These are phyloP conservation scores for Ceriops tagal DNA, from an alignment of 345 rosid genomes.

Conservation along the genomic window DNA sequence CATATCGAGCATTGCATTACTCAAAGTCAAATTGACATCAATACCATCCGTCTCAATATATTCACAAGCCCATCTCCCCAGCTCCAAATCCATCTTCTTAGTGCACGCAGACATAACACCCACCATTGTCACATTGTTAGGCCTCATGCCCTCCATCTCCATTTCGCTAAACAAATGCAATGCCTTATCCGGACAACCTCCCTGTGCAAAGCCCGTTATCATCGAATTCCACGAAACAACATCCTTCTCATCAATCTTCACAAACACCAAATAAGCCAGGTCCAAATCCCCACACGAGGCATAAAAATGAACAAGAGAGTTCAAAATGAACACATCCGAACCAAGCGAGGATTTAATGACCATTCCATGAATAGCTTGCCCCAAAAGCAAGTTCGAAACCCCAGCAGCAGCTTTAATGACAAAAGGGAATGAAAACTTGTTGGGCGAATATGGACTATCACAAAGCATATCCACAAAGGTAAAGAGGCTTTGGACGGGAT, in stretches of 20 bases:
- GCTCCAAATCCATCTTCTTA: slow-evolving; percentile 48
- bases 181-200: slow-evolving; percentile 53
- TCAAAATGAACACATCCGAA: slow-evolving; percentile 44
- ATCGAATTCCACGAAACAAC: slow-evolving; percentile 80
- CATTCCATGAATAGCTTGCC: slow-evolving; percentile 64
- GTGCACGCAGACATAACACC: slow-evolving; percentile 60
- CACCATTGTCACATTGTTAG: slow-evolving; percentile 66
- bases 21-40: slow-evolving; percentile 45
- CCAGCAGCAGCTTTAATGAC: slow-evolving; percentile 57
- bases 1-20: slow-evolving; percentile 73
- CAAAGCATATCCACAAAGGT: slow-evolving; percentile 47
- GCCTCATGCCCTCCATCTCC: slow-evolving; percentile 50
- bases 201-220: slow-evolving; percentile 58
- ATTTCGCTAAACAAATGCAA: slow-evolving; percentile 48
- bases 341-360: slow-evolving; percentile 43
- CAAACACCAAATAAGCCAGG: slow-evolving; percentile 51
- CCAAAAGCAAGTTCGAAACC: slow-evolving; percentile 26
- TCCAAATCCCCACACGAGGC: slow-evolving; percentile 52
- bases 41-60: slow-evolving; percentile 44
- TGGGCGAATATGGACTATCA: slow-evolving; percentile 41
- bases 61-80: slow-evolving; percentile 50
- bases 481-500: slow-evolving; percentile 43
- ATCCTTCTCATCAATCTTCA: slow-evolving; percentile 44
- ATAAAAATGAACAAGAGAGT: slow-evolving; percentile 63
- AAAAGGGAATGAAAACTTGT: slow-evolving; percentile 65